A percentile compares a stretch with the other conserved stretches of the same genome.
Evolutionary conservation across 108 stramenopile genomes (phyloP).

Genomic region (Thalassiosira profunda): DNA sequence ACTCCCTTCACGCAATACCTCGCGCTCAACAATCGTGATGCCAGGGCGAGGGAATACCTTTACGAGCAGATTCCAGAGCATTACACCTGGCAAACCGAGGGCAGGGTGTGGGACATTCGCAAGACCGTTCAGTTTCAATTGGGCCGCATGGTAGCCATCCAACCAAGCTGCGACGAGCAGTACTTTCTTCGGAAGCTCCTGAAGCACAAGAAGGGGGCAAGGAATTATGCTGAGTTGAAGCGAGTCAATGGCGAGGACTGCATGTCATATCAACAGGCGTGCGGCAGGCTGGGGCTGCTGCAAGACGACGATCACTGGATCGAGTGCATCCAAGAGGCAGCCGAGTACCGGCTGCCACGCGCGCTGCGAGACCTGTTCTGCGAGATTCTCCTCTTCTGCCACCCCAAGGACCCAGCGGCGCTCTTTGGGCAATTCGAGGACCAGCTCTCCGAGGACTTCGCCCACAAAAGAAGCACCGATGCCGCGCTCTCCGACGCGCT

Average conservation of each 20-base stretch:
- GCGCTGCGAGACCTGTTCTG: not conserved
- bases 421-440: not conserved
- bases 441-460: not conserved
- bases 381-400: constrained; percentile 2
- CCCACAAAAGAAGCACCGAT: not conserved
- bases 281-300: not conserved
- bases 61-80: not conserved
- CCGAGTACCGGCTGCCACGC: not conserved
- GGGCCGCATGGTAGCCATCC: constrained; percentile 6
- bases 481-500: no score
- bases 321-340: not conserved
- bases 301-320: constrained; percentile 11
- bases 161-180: not conserved
- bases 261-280: not conserved
- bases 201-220: constrained; percentile 1
- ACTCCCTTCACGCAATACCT: not conserved
- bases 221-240: not conserved
- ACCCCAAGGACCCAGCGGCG: not conserved
- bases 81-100: not conserved
- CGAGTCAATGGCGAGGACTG: not conserved
- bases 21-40: not conserved
- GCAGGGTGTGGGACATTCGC: not conserved
- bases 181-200: constrained; percentile 2
- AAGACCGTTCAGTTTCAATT: not conserved
- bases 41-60: not conserved